These are phyloP conservation scores for Penicillium digitatum DNA, from an alignment of 2,329 filamentous ascomycete species.

Conservation along the genomic window DNA sequence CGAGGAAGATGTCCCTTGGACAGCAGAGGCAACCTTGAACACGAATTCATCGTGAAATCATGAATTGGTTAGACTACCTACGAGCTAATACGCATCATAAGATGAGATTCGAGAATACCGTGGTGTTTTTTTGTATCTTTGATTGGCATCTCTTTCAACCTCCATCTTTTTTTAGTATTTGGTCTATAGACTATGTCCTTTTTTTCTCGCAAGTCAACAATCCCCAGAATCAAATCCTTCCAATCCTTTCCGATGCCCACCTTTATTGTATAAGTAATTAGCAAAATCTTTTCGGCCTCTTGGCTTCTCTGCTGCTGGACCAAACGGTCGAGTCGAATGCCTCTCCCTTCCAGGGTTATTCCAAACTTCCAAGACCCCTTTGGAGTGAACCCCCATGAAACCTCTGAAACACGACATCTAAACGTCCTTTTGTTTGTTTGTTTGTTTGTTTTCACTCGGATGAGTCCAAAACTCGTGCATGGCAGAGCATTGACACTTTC, in stretches of 20 bases:
- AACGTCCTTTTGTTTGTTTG: background rate
- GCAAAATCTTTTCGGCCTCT: background rate
- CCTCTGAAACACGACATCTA: background rate
- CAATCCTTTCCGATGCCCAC: background rate
- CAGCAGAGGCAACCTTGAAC: slow-evolving; percentile 14
- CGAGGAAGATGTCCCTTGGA: slow-evolving; percentile 29
- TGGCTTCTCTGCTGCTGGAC: background rate
- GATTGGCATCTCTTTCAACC: background rate
- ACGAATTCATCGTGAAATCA: background rate
- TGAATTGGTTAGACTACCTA: background rate
- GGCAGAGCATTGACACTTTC: slow-evolving; percentile 1
- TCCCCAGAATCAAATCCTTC: background rate
- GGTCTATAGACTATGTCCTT: background rate
- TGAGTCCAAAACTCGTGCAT: background rate
- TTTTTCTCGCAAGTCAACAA: background rate
- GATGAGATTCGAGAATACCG: background rate
- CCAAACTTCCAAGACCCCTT: background rate
- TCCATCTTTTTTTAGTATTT: background rate
- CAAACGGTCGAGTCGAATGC: background rate
- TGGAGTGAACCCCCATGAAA: background rate
- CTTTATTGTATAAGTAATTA: too few species aligned
- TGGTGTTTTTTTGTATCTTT: background rate
- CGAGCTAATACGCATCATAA: background rate
- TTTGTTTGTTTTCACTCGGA: background rate
- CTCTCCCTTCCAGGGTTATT: background rate